Percentiles rank a stretch among this genome's conserved stretches.
Evolutionary conservation across 2,329 filamentous ascomycete species (phyloP).

Genomic region (Colletotrichum acutatum): DNA sequence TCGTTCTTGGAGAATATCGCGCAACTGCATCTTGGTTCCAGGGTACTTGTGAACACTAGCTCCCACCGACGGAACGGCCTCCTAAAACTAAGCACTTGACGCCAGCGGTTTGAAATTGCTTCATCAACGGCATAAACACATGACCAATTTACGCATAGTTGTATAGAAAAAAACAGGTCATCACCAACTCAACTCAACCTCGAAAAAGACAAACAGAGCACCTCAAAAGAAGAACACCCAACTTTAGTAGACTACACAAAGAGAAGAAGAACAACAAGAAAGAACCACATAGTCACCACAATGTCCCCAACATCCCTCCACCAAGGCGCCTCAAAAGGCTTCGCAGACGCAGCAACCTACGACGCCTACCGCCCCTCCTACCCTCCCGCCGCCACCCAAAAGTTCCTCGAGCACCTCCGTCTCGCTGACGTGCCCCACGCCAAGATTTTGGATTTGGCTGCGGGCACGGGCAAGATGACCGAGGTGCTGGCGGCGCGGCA

Average conservation of each 20-base stretch:
- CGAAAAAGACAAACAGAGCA: not conserved
- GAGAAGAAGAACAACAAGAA: not conserved
- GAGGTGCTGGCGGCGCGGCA: constrained; percentile 67
- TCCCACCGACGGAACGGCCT: not conserved
- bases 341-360: constrained; percentile 72
- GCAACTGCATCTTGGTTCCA: not conserved
- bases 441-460: constrained; percentile 71
- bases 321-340: constrained; percentile 65
- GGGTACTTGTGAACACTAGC: not conserved
- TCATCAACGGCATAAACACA: not conserved
- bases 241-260: too few species aligned
- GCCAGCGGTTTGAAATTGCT: not conserved
- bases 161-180: not conserved
- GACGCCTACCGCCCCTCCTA: constrained; percentile 77
- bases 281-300: not conserved
- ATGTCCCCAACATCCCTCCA: constrained; percentile 56
- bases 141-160: not conserved
- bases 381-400: constrained; percentile 65
- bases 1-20: not conserved
- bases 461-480: constrained; percentile 78
- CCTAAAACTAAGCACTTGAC: too few species aligned
- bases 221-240: not conserved
- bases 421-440: constrained; percentile 58
- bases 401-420: constrained; percentile 66
- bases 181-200: too few species aligned